These are phyloP conservation scores for Plasmodium berghei DNA, from an alignment of 169 alveolate genomes.

Conservation along the genomic window DNA sequence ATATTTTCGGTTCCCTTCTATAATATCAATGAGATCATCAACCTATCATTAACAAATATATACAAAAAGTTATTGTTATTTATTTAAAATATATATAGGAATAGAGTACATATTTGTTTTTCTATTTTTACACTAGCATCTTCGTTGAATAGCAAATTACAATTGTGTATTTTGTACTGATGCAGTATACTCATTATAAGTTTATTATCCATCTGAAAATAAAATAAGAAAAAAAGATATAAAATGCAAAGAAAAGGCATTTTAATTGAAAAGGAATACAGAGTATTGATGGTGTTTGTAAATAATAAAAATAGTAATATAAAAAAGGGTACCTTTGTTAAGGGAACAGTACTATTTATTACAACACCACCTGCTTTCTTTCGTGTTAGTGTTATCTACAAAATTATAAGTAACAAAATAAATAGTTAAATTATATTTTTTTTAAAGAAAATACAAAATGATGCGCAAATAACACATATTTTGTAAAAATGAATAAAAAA, in stretches of 20 bases:
- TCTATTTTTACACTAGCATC: conserved; percentile 91
- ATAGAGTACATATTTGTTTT: not conserved
- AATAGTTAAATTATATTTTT: not conserved
- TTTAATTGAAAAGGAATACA: not conserved
- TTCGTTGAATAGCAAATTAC: conserved; percentile 93
- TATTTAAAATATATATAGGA: conserved; percentile 9
- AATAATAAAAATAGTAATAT: conserved; percentile 1
- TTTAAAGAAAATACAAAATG: not conserved
- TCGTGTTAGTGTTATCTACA: conserved; percentile 80
- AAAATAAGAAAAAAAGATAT: not conserved
- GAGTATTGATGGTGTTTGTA: not conserved
- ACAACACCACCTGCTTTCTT: conserved; percentile 87
- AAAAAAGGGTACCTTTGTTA: conserved; percentile 35
- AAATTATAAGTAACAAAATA: conserved; percentile 3
- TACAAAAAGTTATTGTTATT: conserved; percentile 7
- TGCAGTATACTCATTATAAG: conserved; percentile 80
- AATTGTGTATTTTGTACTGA: conserved; percentile 96
- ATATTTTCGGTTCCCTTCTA: conserved; percentile 96
- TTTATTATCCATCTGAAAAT: conserved; percentile 61
- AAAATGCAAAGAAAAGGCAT: not conserved
- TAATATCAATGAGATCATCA: conserved; percentile 98
- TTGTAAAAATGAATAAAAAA: not conserved
- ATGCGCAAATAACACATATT: not conserved
- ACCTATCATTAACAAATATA: conserved; percentile 46
- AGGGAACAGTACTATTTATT: conserved; percentile 87